Conservation (phyloP, 768 basidiomycete species). For the Psilocybe subaeruginosa region DNA sequence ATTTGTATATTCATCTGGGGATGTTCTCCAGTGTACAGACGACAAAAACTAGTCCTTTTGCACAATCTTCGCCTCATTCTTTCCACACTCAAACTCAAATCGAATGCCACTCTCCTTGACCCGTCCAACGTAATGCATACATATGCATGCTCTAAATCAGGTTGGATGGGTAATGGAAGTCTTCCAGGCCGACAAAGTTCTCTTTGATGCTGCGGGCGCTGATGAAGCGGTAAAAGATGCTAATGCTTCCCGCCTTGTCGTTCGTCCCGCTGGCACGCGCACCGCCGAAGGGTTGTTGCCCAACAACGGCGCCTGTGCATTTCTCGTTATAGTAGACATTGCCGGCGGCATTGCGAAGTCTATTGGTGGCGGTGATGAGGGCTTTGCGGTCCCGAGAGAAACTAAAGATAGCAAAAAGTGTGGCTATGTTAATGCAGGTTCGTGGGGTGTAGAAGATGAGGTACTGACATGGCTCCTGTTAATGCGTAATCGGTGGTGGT, state of each 20-base stretch:
- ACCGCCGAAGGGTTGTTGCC: slow-evolving; percentile 98
- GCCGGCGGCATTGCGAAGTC: slow-evolving; percentile 88
- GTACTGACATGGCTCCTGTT: slow-evolving; percentile 87
- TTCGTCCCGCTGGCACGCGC: slow-evolving; percentile 93
- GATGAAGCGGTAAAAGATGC: slow-evolving; percentile 75
- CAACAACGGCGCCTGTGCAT: slow-evolving; percentile 97
- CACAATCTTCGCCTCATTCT: too few species aligned
- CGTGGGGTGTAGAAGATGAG: background rate
- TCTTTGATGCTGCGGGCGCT: slow-evolving; percentile 96
- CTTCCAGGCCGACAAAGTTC: slow-evolving; percentile 84
- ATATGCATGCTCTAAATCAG: slow-evolving; percentile 44
- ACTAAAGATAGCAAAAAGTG: slow-evolving; percentile 40
- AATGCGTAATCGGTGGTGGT: slow-evolving; percentile 85
- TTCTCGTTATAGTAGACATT: slow-evolving; percentile 99
- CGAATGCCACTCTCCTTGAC: too few species aligned
- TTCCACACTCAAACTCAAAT: too few species aligned
- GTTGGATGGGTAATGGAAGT: slow-evolving; percentile 89
- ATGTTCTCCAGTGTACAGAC: background rate
- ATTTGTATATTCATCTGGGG: background rate
- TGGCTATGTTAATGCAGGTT: background rate
- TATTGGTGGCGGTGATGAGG: slow-evolving; percentile 78
- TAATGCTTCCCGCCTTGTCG: slow-evolving; percentile 91
- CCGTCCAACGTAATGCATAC: background rate
- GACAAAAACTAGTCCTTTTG: background rate
- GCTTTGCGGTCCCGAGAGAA: slow-evolving; percentile 84